Percentiles rank a stretch among this genome's conserved stretches.
phyloP scores from a whole-genome alignment of 768 basidiomycete genomes.

The Leccinum aurantiacum region DNA sequence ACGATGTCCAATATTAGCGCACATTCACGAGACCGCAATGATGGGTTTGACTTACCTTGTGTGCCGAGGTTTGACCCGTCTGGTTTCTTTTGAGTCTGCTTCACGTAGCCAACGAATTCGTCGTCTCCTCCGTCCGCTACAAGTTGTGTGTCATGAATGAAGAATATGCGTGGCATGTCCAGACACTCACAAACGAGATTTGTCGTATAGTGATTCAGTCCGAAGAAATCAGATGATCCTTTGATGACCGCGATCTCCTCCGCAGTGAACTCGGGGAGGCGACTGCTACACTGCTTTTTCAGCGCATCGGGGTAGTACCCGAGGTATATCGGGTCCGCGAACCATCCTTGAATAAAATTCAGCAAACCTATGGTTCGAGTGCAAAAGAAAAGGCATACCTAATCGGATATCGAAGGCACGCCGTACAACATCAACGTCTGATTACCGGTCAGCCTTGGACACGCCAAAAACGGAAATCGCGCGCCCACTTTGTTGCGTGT shows the following conservation, averaged over 20 bases:
- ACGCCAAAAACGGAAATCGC: background rate
- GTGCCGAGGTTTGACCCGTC: conserved; percentile 69
- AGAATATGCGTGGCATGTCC: background rate
- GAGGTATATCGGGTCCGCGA: conserved; percentile 71
- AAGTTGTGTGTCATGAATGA: background rate
- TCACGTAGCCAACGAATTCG: conserved; percentile 62
- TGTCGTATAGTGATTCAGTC: conserved; percentile 78
- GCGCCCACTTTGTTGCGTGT: conserved; percentile 58
- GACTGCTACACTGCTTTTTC: conserved; percentile 54
- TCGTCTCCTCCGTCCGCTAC: conserved; percentile 63
- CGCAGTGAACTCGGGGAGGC: conserved; percentile 59
- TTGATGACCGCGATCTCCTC: conserved; percentile 60
- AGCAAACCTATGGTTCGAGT: conserved; percentile 23
- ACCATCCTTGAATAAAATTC: conserved; percentile 50
- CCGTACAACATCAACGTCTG: conserved; percentile 70
- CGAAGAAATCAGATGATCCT: conserved; percentile 73
- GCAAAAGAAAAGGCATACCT: conserved; percentile 46
- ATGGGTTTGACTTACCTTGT: conserved; percentile 45
- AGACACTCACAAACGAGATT: conserved; percentile 58
- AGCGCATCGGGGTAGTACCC: conserved; percentile 68
- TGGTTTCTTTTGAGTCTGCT: conserved; percentile 62
- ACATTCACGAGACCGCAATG: background rate
- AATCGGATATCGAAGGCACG: conserved; percentile 76
- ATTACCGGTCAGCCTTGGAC: background rate
- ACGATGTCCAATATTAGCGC: background rate